Evolutionary conservation across 2,329 filamentous ascomycete genomes (phyloP).

Genomic region (Fusarium mundagurra): DNA sequence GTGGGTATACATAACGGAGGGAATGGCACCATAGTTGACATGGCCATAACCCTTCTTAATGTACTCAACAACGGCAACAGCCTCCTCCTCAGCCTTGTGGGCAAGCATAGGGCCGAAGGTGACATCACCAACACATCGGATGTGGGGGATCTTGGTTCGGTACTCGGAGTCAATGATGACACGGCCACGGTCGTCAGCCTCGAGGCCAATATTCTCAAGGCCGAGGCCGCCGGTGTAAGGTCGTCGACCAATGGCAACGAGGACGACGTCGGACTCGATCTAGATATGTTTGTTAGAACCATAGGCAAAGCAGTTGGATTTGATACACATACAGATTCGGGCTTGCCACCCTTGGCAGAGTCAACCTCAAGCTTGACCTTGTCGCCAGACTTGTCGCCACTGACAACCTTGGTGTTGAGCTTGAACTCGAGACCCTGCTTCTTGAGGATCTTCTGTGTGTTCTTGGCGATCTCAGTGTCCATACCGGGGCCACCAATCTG

Average conservation of each 20-base stretch:
- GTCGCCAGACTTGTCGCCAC: conserved; percentile 82
- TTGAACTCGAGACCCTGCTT: conserved; percentile 99
- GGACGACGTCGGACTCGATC: conserved; percentile 94
- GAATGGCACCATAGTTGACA: conserved; percentile 98
- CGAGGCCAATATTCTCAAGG: conserved; percentile 91
- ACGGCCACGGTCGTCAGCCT: conserved; percentile 91
- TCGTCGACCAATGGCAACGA: conserved; percentile 94
- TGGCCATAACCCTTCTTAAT: conserved; percentile 98
- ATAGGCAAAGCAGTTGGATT: not conserved
- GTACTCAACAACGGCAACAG: conserved; percentile 92
- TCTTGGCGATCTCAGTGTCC: conserved; percentile 93
- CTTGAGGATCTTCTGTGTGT: conserved; percentile 87
- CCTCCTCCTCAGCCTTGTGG: conserved; percentile 99
- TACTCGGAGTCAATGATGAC: conserved; percentile 98
- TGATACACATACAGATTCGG: conserved; percentile 76
- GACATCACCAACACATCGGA: conserved; percentile 93
- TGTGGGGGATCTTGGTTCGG: conserved; percentile 96
- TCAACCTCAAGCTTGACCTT: conserved; percentile 86
- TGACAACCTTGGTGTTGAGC: conserved; percentile 92
- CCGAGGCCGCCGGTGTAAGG: conserved; percentile 93
- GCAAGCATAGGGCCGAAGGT: conserved; percentile 99
- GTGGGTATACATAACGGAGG: conserved; percentile 99
- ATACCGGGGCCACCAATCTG: conserved; percentile 98
- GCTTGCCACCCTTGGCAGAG: conserved; percentile 94
- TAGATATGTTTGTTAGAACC: conserved; percentile 51